Evolutionary conservation across 2,329 filamentous ascomycete genomes (phyloP), one percentile per base, ranked within the genome.

Genomic region (Neopestalotiopsis sp.): DNA sequence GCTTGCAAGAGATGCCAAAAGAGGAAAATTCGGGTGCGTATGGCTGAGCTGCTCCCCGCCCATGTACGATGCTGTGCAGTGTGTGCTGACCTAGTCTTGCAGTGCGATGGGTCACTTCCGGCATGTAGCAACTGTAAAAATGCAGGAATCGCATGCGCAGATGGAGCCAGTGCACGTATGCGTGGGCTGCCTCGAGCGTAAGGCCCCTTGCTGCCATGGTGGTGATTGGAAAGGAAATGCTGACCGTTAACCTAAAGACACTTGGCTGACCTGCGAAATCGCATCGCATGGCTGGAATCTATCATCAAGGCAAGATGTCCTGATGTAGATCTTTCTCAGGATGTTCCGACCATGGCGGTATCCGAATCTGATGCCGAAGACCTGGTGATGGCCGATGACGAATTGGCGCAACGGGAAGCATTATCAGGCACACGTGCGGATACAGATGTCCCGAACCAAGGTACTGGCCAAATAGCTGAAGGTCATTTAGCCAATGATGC

Each of bases 11-110:
- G 63, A 28, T 87, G 85, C 67, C 85, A 87, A 69, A 77, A 82
- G 57, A 79, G 85, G 32, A 87, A 87, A 75, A 86, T 87, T 73
- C 81, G 81, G 61, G 83, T 84, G 76, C 30, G 79, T 71, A 24
- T 28, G 1, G n/a, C 30, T 9, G n/a, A 30, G 38, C 24, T n/a
- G 56, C 14, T 12, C 14, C 20, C 34, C 5, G 7, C 14, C 40
- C 10, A 6, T 13, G 61, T 13, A 32, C 45, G 30, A 10, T 20
- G 24, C 24, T 1, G n/a, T 20, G 38, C 57, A 64, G 45, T 28
- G 3, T 28, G 42, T 0, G 7, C 38, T 53, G 42, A 53, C n/a
- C 40, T 20, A 74, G 49, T 17, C 53, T 17, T 5, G 65, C 24
- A 85, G 83, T 87, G 85, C 58, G 83, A 85, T 70, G 82, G 84